Evolutionary conservation across 1,139 yeast species (phyloP).

Genomic region (Debaryomyces nepalensis): DNA sequence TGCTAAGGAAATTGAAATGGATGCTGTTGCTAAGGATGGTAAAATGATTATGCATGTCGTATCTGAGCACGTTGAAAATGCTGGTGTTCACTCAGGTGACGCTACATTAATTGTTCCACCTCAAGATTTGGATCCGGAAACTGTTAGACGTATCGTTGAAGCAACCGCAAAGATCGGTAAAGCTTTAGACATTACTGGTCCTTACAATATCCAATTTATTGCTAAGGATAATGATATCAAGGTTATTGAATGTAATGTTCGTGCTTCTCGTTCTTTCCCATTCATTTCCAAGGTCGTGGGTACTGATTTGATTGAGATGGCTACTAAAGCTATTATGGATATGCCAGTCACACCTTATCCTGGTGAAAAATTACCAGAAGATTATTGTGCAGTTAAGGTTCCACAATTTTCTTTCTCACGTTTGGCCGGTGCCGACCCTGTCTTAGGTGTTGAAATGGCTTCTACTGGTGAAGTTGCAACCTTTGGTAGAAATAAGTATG

Average conservation of each 20-base stretch:
- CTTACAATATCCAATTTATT: slow-evolving; percentile 95
- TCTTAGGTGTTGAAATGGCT: slow-evolving; percentile 98
- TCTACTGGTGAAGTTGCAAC: slow-evolving; percentile 99
- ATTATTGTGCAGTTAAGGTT: slow-evolving; percentile 95
- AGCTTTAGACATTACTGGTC: slow-evolving; percentile 97
- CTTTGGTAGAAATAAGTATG: slow-evolving; percentile 94
- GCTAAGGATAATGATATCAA: slow-evolving; percentile 89
- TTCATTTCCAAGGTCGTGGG: slow-evolving; percentile 98
- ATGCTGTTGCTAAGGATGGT: slow-evolving; percentile 97
- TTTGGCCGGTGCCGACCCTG: slow-evolving; percentile 98
- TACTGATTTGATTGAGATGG: slow-evolving; percentile 95
- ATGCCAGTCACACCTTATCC: slow-evolving; percentile 89
- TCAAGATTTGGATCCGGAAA: slow-evolving; percentile 91
- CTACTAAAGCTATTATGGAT: slow-evolving; percentile 95
- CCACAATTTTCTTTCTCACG: slow-evolving; percentile 98
- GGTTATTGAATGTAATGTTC: slow-evolving; percentile 97
- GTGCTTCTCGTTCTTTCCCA: slow-evolving; percentile 99
- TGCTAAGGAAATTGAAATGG: slow-evolving; percentile 98
- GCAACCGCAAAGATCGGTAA: slow-evolving; percentile 97
- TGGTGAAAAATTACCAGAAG: slow-evolving; percentile 82
- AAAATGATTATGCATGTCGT: slow-evolving; percentile 96
- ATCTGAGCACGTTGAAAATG: slow-evolving; percentile 98
- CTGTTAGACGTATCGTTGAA: slow-evolving; percentile 86
- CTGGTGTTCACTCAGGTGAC: slow-evolving; percentile 99
- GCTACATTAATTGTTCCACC: slow-evolving; percentile 98